Evolutionary conservation across 345 rosid species (phyloP).

Genomic region (Citrus reticulata): DNA sequence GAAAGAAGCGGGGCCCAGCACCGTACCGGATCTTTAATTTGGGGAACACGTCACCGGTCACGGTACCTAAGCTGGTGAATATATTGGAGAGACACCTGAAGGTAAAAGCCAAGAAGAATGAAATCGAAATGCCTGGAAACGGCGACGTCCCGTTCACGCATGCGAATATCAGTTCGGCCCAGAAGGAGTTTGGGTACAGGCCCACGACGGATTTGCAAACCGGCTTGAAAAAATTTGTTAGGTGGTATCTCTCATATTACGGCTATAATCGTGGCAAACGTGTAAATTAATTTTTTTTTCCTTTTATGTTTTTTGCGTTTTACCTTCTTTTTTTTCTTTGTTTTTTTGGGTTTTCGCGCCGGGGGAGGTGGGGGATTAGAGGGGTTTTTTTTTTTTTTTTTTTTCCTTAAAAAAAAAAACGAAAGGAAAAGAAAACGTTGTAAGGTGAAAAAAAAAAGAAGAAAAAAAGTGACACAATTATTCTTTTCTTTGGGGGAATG

Average conservation of each 20-base stretch:
- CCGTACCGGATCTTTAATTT: conserved; percentile 64
- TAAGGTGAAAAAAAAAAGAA: background rate
- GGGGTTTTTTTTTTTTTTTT: too few relatives aligned
- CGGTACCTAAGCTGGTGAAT: conserved; percentile 64
- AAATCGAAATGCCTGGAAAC: conserved; percentile 76
- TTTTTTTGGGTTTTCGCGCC: too few relatives aligned
- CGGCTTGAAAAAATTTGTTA: conserved; percentile 75
- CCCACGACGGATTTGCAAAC: conserved; percentile 86
- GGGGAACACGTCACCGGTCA: conserved; percentile 80
- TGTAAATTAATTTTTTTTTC: conserved; percentile 30
- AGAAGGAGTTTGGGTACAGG: conserved; percentile 58
- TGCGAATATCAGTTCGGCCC: conserved; percentile 73
- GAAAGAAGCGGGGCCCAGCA: conserved; percentile 68
- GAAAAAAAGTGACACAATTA: background rate
- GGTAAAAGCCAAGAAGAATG: conserved; percentile 57
- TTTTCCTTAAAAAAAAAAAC: background rate
- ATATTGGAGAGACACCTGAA: conserved; percentile 69
- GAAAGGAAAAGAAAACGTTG: background rate
- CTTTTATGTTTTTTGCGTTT: background rate
- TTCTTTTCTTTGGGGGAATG: conserved; percentile 13
- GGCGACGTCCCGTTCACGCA: conserved; percentile 92
- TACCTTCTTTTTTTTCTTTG: background rate
- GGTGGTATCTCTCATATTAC: conserved; percentile 78
- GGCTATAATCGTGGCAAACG: conserved; percentile 56
- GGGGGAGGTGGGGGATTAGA: too few relatives aligned